phyloP scores from a whole-genome alignment of 108 stramenopile species.

The Cyclostephanos tholiformis region DNA sequence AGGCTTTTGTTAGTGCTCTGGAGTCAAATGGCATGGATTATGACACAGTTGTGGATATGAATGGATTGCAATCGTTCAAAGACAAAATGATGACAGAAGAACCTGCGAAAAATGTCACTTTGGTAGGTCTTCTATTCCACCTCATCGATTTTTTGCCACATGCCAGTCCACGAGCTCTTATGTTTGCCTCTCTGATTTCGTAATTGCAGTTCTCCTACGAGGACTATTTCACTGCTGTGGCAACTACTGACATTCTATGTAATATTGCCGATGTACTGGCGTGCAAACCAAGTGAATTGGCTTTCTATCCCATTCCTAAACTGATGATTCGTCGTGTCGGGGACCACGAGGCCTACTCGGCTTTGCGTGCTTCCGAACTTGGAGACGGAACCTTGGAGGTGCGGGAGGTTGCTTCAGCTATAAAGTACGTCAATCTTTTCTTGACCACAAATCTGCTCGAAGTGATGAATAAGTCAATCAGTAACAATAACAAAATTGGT shows the following conservation, averaged over 20 bases:
- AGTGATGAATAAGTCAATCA: slow-evolving; percentile 77
- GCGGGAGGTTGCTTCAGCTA: slow-evolving; percentile 72
- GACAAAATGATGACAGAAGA: slow-evolving; percentile 62
- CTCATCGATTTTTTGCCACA: not conserved
- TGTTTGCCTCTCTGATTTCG: not conserved
- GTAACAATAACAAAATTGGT: slow-evolving; percentile 74
- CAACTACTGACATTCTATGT: slow-evolving; percentile 88
- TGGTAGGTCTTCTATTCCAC: slow-evolving; percentile 30
- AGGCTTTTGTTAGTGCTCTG: slow-evolving; percentile 74
- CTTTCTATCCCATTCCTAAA: slow-evolving; percentile 91
- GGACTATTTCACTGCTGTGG: slow-evolving; percentile 92
- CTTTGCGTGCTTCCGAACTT: slow-evolving; percentile 80
- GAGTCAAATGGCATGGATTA: slow-evolving; percentile 62
- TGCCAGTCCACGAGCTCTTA: not conserved
- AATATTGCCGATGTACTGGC: slow-evolving; percentile 87
- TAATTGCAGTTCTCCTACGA: slow-evolving; percentile 73
- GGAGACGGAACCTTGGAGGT: slow-evolving; percentile 91
- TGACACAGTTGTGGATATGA: slow-evolving; percentile 64
- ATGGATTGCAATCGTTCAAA: slow-evolving; percentile 68
- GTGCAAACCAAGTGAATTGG: slow-evolving; percentile 90
- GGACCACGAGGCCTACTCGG: slow-evolving; percentile 91
- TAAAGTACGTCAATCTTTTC: slow-evolving; percentile 75
- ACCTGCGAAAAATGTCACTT: slow-evolving; percentile 64
- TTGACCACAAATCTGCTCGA: slow-evolving; percentile 63
- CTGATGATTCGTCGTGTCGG: slow-evolving; percentile 92